phyloP scores from a whole-genome alignment of 208 protist species.

The Trichomonas gallinae region DNA sequence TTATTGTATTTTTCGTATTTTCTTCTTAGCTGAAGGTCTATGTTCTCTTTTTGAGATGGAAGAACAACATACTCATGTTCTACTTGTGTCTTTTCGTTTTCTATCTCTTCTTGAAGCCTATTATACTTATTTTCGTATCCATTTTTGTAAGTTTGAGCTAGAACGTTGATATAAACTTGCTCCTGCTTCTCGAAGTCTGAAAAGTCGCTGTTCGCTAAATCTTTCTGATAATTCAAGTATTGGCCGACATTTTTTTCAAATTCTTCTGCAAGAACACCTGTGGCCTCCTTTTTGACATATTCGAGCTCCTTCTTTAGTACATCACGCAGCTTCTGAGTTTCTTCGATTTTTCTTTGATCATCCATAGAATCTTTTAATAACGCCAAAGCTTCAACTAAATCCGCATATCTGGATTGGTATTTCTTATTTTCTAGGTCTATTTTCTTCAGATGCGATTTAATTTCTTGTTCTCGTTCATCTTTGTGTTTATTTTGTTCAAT shows the following conservation, averaged over 20 bases:
- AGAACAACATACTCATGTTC: background rate
- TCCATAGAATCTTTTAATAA: background rate
- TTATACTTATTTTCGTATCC: background rate
- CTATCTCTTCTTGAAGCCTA: background rate
- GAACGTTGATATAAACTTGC: background rate
- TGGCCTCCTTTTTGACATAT: background rate
- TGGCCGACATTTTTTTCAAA: background rate
- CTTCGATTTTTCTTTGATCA: background rate
- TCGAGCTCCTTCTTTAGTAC: background rate
- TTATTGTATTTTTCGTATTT: background rate
- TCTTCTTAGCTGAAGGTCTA: background rate
- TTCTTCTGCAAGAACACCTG: background rate
- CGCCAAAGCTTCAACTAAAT: background rate
- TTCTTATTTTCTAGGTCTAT: background rate
- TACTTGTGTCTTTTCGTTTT: background rate
- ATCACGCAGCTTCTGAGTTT: background rate
- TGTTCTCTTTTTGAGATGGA: background rate
- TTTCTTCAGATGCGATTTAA: background rate
- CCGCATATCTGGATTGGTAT: background rate
- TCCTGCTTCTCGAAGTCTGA: background rate
- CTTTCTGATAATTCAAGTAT: background rate
- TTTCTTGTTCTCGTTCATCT: background rate
- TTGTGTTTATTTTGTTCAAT: background rate
- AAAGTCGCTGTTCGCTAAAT: background rate
- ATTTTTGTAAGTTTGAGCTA: background rate